Evolutionary conservation across 2,329 filamentous ascomycete species (phyloP).

Genomic region (Ophiostoma tasmaniense): DNA sequence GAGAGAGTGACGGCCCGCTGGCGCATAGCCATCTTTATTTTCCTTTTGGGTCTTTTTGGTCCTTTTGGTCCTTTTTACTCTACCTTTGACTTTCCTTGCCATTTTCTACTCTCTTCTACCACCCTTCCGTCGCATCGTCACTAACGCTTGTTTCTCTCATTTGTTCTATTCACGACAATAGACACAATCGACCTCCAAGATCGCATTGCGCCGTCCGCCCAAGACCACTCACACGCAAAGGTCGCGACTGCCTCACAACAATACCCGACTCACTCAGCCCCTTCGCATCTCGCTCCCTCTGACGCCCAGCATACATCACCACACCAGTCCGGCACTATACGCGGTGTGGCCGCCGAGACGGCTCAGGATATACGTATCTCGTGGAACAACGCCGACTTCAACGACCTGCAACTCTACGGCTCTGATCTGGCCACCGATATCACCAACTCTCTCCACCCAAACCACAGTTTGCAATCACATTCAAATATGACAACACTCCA

Average conservation of each 20-base stretch:
- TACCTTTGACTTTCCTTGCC: not conserved
- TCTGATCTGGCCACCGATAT: conserved; percentile 38
- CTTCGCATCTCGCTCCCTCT: conserved; percentile 25
- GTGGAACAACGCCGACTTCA: conserved; percentile 34
- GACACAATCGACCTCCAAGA: conserved; percentile 95
- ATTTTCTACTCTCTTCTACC: not conserved
- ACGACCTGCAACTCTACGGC: conserved; percentile 38
- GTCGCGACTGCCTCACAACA: conserved; percentile 40
- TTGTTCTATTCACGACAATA: conserved; percentile 29
- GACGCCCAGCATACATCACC: conserved; percentile 46
- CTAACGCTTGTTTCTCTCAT: conserved; percentile 17
- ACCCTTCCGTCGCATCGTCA: conserved; percentile 19
- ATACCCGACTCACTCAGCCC: conserved; percentile 28
- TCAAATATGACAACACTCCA: conserved; percentile 26
- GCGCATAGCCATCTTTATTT: conserved; percentile 12
- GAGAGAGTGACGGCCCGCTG: conserved; percentile 5
- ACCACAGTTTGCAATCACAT: conserved; percentile 21
- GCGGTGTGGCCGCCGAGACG: conserved; percentile 68
- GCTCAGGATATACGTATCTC: conserved; percentile 63
- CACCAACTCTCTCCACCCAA: conserved; percentile 31
- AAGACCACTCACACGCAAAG: conserved; percentile 61
- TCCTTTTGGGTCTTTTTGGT: not conserved
- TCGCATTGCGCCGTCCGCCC: conserved; percentile 69
- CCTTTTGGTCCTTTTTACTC: not conserved
- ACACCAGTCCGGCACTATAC: conserved; percentile 78